A percentile compares a stretch with the other conserved stretches of the same genome.
Conservation (phyloP, 1,284 basidiomycete genomes). For the Phylloboletellus chloephorus region DNA sequence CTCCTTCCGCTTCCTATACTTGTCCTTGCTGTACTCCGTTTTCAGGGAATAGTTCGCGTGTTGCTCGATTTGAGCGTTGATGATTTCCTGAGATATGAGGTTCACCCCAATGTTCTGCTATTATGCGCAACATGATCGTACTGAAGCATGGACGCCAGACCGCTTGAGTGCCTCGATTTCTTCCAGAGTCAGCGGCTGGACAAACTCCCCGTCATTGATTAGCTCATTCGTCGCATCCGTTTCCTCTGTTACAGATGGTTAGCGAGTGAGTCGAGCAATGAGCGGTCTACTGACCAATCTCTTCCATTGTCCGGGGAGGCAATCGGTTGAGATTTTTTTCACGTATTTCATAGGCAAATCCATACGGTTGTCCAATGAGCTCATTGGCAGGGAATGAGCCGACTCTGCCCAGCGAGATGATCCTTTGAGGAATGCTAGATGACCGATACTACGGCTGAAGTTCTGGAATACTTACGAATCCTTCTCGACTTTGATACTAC, state of each 20-base stretch:
- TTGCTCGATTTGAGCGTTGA: conserved; percentile 85
- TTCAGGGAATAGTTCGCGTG: conserved; percentile 88
- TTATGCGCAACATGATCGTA: conserved; percentile 32
- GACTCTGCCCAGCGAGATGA: conserved; percentile 63
- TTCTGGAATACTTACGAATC: conserved; percentile 53
- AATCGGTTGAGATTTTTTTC: conserved; percentile 61
- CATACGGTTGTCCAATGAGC: conserved; percentile 69
- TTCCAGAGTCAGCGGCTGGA: conserved; percentile 72
- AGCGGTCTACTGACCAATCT: conserved; percentile 54
- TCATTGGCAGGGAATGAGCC: conserved; percentile 68
- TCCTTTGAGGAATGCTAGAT: conserved; percentile 38
- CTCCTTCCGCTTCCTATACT: conserved; percentile 92
- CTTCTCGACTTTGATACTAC: conserved; percentile 59
- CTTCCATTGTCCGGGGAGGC: conserved; percentile 60
- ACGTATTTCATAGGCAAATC: conserved; percentile 71
- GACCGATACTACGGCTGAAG: not conserved
- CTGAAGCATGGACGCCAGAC: conserved; percentile 69
- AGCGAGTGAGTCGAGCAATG: conserved; percentile 3
- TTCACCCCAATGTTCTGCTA: conserved; percentile 5
- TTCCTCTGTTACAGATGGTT: conserved; percentile 54
- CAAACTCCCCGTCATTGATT: conserved; percentile 75
- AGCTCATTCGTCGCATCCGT: conserved; percentile 87
- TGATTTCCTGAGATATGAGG: conserved; percentile 68
- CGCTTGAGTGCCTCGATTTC: conserved; percentile 81
- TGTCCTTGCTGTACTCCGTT: conserved; percentile 96